Base-by-base conservation (phyloP, 345 rosid genomes). In the Corchorus capsularis region DNA sequence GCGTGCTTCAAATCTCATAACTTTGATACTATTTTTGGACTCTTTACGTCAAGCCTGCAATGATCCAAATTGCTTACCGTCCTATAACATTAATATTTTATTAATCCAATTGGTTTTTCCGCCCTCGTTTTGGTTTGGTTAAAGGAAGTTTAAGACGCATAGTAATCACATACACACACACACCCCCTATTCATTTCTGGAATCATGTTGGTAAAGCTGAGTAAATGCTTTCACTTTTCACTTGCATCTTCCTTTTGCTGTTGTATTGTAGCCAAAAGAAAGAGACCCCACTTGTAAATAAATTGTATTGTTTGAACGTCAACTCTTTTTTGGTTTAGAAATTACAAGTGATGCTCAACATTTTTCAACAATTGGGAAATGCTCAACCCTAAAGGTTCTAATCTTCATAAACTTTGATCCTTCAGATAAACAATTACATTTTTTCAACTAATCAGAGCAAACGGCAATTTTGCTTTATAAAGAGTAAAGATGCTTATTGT, bases 1-100 rank as follows among this genome's bases (percentile, higher is more conserved):
- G 59, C 67, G 49, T 61, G 14, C 62, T 72, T 76, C 62, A 52
- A 37, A 49, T 75, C 72, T 69, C 66, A 19, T 34, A 34, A 46
- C 7, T 56, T 69, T 27, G 59, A 6, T 59, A 13, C 53, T 79
- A 6, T 47, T 17, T 32, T 70, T 20, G 34, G 3, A 7, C 47
- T 66, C 8, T 15, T 17, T 75, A 27, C 56, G 37, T 75, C 68
- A 7, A 72, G 47, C 56, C 56, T 43, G 13, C 20, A 1, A 49
- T 68, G 57, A 27, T 49, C 49, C 71, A 49, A 49, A 32, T 68
- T 68, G 6, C 43, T 68, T 7, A 49, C 8, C 6, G n/a, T n/a
- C n/a, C n/a, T n/a, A n/a, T n/a, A n/a, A n/a, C n/a, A n/a, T n/a
- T n/a, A 39, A 62, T 34, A 15, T 62, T 34, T 6, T 27, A 43